Conservation (phyloP, 768 basidiomycete species). For the Macrocybe gigantea region DNA sequence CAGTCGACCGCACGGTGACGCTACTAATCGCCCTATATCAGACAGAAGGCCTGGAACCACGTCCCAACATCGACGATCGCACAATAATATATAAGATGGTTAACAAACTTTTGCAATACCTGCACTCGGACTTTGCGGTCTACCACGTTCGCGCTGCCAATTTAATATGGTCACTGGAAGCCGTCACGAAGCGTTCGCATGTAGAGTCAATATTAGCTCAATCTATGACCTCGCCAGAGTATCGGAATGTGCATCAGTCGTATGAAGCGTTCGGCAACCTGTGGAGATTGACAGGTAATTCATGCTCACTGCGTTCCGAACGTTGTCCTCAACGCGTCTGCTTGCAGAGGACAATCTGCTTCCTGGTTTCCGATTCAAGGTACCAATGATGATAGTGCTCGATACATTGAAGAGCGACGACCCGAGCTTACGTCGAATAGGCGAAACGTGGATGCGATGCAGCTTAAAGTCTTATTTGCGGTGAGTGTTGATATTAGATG, state of each 20-base stretch:
- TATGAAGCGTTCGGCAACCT: slow-evolving; percentile 90
- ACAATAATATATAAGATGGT: slow-evolving; percentile 55
- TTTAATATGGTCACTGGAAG: slow-evolving; percentile 78
- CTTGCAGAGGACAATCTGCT: slow-evolving; percentile 67
- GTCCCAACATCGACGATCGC: slow-evolving; percentile 49
- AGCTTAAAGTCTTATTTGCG: slow-evolving; percentile 87
- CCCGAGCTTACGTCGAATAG: slow-evolving; percentile 66
- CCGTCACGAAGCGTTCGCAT: slow-evolving; percentile 45
- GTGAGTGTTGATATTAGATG: slow-evolving; percentile 31
- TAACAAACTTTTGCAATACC: slow-evolving; percentile 65
- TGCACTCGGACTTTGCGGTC: slow-evolving; percentile 55
- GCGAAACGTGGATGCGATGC: slow-evolving; percentile 97
- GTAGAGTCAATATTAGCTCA: slow-evolving; percentile 79
- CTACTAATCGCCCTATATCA: slow-evolving; percentile 51
- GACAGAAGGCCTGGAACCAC: slow-evolving; percentile 43
- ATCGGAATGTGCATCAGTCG: slow-evolving; percentile 42
- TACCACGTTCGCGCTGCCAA: slow-evolving; percentile 82
- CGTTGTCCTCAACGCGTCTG: background rate
- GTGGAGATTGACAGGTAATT: slow-evolving; percentile 82
- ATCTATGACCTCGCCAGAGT: slow-evolving; percentile 54
- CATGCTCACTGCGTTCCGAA: background rate
- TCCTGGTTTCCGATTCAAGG: slow-evolving; percentile 78
- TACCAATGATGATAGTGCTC: slow-evolving; percentile 84
- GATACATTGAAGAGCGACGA: slow-evolving; percentile 78
- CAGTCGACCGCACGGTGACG: slow-evolving; percentile 59